Evolutionary conservation across 1,284 basidiomycete genomes (phyloP), one percentile per base, ranked within the genome.

Genomic region (Cutaneotrichosporon dermatis): DNA sequence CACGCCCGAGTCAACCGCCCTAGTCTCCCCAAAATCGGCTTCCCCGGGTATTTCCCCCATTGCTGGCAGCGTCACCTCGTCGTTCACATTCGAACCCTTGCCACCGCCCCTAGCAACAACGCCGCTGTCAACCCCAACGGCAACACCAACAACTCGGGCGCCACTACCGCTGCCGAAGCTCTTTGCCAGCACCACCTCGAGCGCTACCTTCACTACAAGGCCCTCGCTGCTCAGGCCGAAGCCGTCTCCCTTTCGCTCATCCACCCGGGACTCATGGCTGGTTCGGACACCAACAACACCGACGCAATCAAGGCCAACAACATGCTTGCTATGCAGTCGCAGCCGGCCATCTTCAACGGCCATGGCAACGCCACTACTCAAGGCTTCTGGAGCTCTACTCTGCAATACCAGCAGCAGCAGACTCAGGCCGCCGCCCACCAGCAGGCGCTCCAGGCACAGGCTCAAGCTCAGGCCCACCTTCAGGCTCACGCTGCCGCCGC

Each of bases 151-250:
- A 13, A 44, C 50, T 41, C 54, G 10, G 42, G 34, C 25, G 25
- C 25, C 25, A 25, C 25, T 25, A 25, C 25, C 25, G 25, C 25
- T n/a, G 74, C 65, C 37, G 70, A 74, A 55, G 70, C 73, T 4
- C 64, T 75, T 15, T 69, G 68, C 55, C 67, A 66, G 39, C 73
- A 75, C 57, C 73, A 76, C 62, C 65, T 73, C 41, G 69, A 74
- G 59, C 66, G 75, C 51, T 75, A 70, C 64, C 63, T 74, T 7
- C 69, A 75, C 62, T 76, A 76, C 71, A 72, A 71, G 60, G 66
- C 68, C 6, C 72, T 74, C 40, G 73, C 73, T 36, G 68, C 69
- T 12, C 66, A 72, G 55, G 72, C 69, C 15, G 68, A 72, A 65
- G 68, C 67, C 16, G 69, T 53, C 40, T 63, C 57, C 55, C 56